Base-by-base conservation (phyloP, 139 green algal species). In the Micromonas commoda region DNA sequence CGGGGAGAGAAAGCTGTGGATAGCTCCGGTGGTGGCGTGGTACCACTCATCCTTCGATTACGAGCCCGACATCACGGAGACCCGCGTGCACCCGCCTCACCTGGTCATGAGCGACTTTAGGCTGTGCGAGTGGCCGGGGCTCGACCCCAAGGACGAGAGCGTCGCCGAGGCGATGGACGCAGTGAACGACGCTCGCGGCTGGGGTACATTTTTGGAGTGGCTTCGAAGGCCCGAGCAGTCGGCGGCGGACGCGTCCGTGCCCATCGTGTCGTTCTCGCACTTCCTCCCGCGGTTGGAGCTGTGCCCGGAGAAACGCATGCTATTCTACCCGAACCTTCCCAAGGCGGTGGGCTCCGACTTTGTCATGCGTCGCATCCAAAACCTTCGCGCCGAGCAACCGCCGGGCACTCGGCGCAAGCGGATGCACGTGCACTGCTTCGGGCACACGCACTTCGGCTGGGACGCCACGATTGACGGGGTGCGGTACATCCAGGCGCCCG, bases 361-460 rank as follows among this genome's bases (percentile, higher is more conserved):
- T 13, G 78, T 96, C 28, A 81, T 71, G 4, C 24, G 28, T 0
- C 84, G 91, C 0, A 16, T 96, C 23, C 61, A 72, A 31, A 28
- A 57, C 29, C 80, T 96, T 16, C 9, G 9, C 45, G 45, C 16
- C 28, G 32, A 2, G 51, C 28, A 16, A 65, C 39, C 16, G 28
- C n/a, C 54, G 38, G 9, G 37, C 67, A 35, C 33, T 13, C 33
- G 19, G 23, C 33, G 66, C 26, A 29, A 45, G 67, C 19, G 26
- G 2, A 28, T 2, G 67, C 38, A 80, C 35, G 32, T 72, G 2
- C 89, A 93, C 76, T 38, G 90, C 2, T 93, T 92, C 78, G 89
- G 89, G 0, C 91, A 96, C 83, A 93, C 89, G 4, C 91, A 96
- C 74, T 95, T 96, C 77, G 79, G 79, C 1, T 95, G 89, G 90